A percentile compares a stretch with the other conserved stretches of the same genome.
phyloP scores from a whole-genome alignment of 2,329 filamentous ascomycete species.

The Pseudogymnoascus sp. region DNA sequence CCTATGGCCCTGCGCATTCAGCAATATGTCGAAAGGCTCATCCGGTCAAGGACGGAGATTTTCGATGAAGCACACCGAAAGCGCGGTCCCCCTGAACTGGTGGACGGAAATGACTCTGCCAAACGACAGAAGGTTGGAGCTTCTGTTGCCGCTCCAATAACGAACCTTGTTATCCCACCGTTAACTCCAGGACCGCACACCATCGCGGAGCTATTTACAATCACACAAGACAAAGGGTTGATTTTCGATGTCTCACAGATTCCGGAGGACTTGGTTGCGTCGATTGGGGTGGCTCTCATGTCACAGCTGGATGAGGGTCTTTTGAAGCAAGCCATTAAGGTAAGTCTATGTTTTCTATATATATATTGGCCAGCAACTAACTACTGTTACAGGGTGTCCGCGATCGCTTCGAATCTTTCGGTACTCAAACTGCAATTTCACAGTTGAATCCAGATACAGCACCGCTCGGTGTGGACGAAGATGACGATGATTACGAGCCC shows the following conservation, averaged over 20 bases:
- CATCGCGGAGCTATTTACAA: constrained; percentile 76
- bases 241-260: constrained; percentile 64
- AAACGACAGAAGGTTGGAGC: constrained; percentile 71
- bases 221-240: constrained; percentile 56
- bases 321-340: constrained; percentile 67
- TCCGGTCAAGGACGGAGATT: constrained; percentile 69
- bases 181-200: constrained; percentile 70
- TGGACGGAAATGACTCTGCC: constrained; percentile 63
- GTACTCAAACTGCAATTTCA: constrained; percentile 17
- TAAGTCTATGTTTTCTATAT: constrained; percentile 34
- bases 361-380: constrained; percentile 14
- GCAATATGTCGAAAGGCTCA: constrained; percentile 75
- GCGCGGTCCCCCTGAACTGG: constrained; percentile 63
- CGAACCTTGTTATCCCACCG: constrained; percentile 54
- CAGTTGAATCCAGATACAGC: constrained; percentile 52
- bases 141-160: constrained; percentile 32
- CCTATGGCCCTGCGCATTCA: constrained; percentile 72
- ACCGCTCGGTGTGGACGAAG: constrained; percentile 60
- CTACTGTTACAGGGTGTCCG: constrained; percentile 40
- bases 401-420: constrained; percentile 35
- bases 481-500: constrained; percentile 91
- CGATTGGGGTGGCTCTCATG: constrained; percentile 75
- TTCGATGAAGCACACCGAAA: constrained; percentile 77
- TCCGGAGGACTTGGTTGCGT: constrained; percentile 66
- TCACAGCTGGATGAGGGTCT: constrained; percentile 61